phyloP scores from a whole-genome alignment of 768 basidiomycete genomes.

The Lepiota venenata region DNA sequence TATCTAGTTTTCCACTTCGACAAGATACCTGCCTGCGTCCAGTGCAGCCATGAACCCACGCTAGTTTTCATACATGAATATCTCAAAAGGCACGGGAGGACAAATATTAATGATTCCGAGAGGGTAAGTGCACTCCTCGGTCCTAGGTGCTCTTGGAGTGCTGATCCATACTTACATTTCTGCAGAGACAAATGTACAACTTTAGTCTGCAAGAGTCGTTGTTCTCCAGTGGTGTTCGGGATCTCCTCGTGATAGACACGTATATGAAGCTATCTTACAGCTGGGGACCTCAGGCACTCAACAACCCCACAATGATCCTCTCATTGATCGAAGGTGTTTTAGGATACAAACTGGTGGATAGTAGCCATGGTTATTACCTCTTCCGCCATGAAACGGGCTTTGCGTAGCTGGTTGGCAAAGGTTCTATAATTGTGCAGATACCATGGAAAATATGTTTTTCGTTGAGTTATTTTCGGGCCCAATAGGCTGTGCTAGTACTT shows the following conservation, averaged over 20 bases:
- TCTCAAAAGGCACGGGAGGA: slow-evolving; percentile 33
- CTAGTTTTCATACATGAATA: slow-evolving; percentile 32
- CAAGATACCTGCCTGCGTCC: slow-evolving; percentile 23
- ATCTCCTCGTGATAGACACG: slow-evolving; percentile 30
- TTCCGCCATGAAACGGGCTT: slow-evolving; percentile 26
- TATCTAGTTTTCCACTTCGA: slow-evolving; percentile 30
- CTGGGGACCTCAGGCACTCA: slow-evolving; percentile 3
- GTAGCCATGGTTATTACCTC: slow-evolving; percentile 26
- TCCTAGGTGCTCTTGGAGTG: neutral
- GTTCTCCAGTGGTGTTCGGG: slow-evolving; percentile 30
- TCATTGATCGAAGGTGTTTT: slow-evolving; percentile 37
- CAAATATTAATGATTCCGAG: slow-evolving; percentile 25
- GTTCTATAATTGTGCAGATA: too few relatives aligned
- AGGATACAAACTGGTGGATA: slow-evolving; percentile 32
- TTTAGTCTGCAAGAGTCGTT: slow-evolving; percentile 31
- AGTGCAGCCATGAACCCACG: slow-evolving; percentile 35
- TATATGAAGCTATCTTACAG: slow-evolving; percentile 12
- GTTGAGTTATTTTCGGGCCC: too few relatives aligned
- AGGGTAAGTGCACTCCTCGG: slow-evolving; percentile 19
- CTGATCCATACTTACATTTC: neutral
- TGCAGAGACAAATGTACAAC: slow-evolving; percentile 28
- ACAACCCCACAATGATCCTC: slow-evolving; percentile 33
- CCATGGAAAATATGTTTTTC: too few relatives aligned
- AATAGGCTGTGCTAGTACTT: too few relatives aligned
- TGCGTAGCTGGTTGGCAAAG: slow-evolving; percentile 6